phyloP scores from a whole-genome alignment of 768 basidiomycete species.

The Termitomyces sp. region DNA sequence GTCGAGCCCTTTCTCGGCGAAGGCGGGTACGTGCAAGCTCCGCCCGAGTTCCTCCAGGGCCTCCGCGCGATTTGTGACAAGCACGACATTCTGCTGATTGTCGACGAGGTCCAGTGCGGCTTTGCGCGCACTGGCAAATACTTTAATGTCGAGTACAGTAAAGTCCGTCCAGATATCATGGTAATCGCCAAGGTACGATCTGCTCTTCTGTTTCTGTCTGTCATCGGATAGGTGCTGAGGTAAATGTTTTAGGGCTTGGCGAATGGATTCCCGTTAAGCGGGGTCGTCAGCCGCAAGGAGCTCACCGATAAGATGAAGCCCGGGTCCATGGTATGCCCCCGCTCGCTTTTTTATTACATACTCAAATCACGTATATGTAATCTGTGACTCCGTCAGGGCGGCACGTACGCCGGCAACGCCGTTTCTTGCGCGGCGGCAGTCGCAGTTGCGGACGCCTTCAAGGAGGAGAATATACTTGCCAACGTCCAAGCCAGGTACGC shows the following conservation, averaged over 20 bases:
- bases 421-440: constrained; percentile 89
- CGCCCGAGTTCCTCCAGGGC: constrained; percentile 72
- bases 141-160: constrained; percentile 80
- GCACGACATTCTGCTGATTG: constrained; percentile 77
- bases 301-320: constrained; percentile 74
- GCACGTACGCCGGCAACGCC: constrained; percentile 90
- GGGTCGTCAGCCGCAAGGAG: constrained; percentile 74
- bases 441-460: constrained; percentile 77
- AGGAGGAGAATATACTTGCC: constrained; percentile 73
- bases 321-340: constrained; percentile 64
- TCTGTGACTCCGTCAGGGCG: constrained; percentile 42
- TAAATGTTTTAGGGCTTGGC: constrained; percentile 57
- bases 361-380: not conserved
- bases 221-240: not conserved
- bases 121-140: constrained; percentile 84
- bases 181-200: constrained; percentile 73
- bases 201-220: constrained; percentile 16
- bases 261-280: constrained; percentile 93
- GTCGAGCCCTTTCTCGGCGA: constrained; percentile 93
- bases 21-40: constrained; percentile 92
- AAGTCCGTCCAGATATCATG: constrained; percentile 84
- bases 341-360: not conserved
- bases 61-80: constrained; percentile 83
- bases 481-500: constrained; percentile 71
- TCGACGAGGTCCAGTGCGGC: constrained; percentile 88